Conservation (phyloP, 495 filamentous ascomycete species). For the Aspergillus mulundensis region DNA sequence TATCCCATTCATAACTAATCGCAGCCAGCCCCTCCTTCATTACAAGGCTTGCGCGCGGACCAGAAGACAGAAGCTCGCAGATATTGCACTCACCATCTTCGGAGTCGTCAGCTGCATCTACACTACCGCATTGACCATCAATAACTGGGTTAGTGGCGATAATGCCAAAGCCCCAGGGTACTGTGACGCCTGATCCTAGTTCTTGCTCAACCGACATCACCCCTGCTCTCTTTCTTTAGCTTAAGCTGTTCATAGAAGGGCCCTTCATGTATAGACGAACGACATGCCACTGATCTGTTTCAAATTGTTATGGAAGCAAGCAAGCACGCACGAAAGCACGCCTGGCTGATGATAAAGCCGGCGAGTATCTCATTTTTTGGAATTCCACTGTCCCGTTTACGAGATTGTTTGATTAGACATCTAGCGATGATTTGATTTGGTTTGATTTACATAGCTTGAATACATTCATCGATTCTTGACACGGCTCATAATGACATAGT, state of each 20-base stretch:
- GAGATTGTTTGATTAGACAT: neutral
- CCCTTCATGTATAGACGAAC: slow-evolving; percentile 7
- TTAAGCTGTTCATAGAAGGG: neutral
- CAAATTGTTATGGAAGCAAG: neutral
- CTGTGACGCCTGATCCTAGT: slow-evolving; percentile 45
- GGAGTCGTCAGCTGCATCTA: slow-evolving; percentile 84
- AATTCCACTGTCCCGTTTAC: neutral
- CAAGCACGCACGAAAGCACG: neutral
- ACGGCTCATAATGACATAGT: neutral
- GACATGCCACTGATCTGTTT: slow-evolving; percentile 15
- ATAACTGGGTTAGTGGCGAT: slow-evolving; percentile 67
- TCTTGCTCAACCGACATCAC: neutral
- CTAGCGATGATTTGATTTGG: neutral
- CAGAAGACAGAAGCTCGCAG: slow-evolving; percentile 57
- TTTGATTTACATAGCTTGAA: neutral
- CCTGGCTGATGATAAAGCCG: neutral
- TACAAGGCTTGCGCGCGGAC: slow-evolving; percentile 70
- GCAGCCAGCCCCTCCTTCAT: slow-evolving; percentile 75
- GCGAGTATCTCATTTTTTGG: neutral
- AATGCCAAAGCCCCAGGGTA: slow-evolving; percentile 49
- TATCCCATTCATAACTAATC: slow-evolving; percentile 10
- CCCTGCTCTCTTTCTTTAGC: neutral
- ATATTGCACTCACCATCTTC: slow-evolving; percentile 72
- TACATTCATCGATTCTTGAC: neutral
- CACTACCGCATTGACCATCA: slow-evolving; percentile 78